A percentile compares a stretch with the other conserved stretches of the same genome.
These are phyloP conservation scores for Elaeagnus macrophylla DNA, from an alignment of 306 rosid genomes.

Conservation along the genomic window DNA sequence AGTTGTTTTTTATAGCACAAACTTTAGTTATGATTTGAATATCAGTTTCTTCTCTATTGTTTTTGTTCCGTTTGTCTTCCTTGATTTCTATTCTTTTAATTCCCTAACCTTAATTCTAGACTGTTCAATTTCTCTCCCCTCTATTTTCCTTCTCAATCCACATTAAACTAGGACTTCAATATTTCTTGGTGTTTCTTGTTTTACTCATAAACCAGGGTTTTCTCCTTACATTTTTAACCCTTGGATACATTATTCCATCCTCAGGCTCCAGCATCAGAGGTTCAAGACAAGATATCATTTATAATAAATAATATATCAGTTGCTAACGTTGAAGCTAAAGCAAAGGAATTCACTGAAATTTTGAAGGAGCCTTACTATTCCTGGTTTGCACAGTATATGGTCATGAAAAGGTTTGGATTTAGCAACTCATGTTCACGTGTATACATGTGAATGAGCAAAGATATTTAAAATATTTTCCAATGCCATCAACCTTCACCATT, in stretches of 20 bases:
- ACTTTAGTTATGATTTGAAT: no score
- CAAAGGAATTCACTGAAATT: conserved; percentile 65
- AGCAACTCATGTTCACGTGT: neutral
- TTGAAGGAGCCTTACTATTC: conserved; percentile 79
- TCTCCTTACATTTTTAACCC: neutral
- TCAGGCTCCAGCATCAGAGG: conserved; percentile 95
- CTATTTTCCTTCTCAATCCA: no score
- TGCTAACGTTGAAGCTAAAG: conserved; percentile 66
- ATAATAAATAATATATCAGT: conserved; percentile 75
- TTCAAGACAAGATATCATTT: conserved; percentile 92
- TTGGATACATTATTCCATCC: conserved; percentile 1
- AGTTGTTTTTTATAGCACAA: no score
- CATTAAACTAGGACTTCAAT: neutral
- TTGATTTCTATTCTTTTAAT: no score
- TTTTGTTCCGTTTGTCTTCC: no score
- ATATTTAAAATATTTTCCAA: neutral
- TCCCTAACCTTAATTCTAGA: no score
- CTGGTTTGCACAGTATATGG: conserved; percentile 99
- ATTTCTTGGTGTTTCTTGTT: neutral
- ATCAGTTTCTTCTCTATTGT: no score
- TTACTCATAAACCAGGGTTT: neutral
- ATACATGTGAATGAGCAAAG: neutral
- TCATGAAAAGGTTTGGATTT: conserved; percentile 77
- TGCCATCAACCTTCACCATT: neutral
- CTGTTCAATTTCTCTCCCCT: no score